Evolutionary conservation across 495 filamentous ascomycete genomes (phyloP), one percentile per base, ranked within the genome.

Genomic region (Niebla homalea): DNA sequence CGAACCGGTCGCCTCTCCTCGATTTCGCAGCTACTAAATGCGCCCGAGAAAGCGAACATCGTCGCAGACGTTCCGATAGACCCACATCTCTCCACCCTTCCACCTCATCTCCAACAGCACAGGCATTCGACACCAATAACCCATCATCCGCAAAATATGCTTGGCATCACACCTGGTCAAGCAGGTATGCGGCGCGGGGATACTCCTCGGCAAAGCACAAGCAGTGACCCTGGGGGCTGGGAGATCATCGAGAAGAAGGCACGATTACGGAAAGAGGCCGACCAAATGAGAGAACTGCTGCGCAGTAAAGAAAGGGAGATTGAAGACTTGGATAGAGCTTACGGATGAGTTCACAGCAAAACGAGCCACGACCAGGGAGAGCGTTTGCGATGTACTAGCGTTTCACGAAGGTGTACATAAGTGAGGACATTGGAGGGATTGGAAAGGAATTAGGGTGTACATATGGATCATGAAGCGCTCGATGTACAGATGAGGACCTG

Each of bases 11-110:
- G 86, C 4, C 65, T 88, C 1, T 83, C 80, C 43, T 88, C 84
- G 2, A 92, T 92, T 43, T 87, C 79, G 29, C 87, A 85, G 3
- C 84, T 93, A 40, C 67, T 93, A 23, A 90, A 90, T 52, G 79
- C 78, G n/a, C 48, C 61, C 7, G 59, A 62, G 20, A 50, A 66
- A 25, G 37, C 65, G 2, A 56, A 60, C 41, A 50, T 53, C 29
- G 65, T 63, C 21, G 65, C 67, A 19, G 69, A 75, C n/a, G 63
- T 72, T 10, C 70, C 67, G 0, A 58, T 76, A 23, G 76, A 79
- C 49, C 69, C 69, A 2, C 67, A 66, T 18, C 64, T 75, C 11
- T 63, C 68, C 15, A 55, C 62, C 18, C 46, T 73, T 20, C 43
- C 42, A 26, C 56, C 61, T 35, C 45, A 66, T 29, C 62, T 62